These are phyloP conservation scores for Taxillus chinensis DNA, from an alignment of 164 flowering plant species.

Conservation along the genomic window DNA sequence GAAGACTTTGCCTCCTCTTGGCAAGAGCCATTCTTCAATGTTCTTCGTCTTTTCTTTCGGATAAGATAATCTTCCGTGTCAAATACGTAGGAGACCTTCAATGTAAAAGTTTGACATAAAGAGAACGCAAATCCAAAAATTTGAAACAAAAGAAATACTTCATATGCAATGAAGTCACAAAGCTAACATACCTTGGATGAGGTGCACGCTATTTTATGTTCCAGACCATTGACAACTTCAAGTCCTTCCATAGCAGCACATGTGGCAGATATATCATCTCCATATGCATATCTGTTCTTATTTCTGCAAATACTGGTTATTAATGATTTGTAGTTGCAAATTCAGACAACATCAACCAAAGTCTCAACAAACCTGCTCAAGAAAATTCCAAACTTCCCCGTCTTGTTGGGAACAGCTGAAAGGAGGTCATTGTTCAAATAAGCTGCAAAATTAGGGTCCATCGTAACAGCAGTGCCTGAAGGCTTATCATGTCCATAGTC, in stretches of 20 bases:
- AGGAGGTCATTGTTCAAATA: constrained; percentile 72
- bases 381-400: constrained; percentile 50
- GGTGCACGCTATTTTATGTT: constrained; percentile 73
- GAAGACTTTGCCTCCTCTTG: constrained; percentile 21
- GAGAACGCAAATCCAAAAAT: too few species aligned
- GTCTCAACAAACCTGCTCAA: constrained; percentile 45
- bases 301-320: constrained; percentile 41
- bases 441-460: constrained; percentile 75
- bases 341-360: not conserved
- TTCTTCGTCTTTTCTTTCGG: constrained; percentile 27
- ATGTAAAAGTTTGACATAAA: constrained; percentile 4
- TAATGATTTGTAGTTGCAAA: not conserved
- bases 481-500: constrained; percentile 72
- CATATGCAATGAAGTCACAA: too few species aligned
- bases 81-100: constrained; percentile 76
- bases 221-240: constrained; percentile 64
- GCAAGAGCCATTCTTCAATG: constrained; percentile 12
- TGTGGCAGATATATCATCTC: constrained; percentile 34
- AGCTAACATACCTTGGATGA: constrained; percentile 58
- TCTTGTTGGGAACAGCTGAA: constrained; percentile 36
- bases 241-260: constrained; percentile 54
- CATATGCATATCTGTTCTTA: constrained; percentile 31
- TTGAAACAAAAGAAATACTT: too few species aligned
- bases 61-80: constrained; percentile 83
- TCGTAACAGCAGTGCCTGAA: constrained; percentile 59